Percentiles rank a stretch among this genome's conserved stretches.
Evolutionary conservation across 768 basidiomycete genomes (phyloP).

Genomic region (Hebeloma cylindrosporum): DNA sequence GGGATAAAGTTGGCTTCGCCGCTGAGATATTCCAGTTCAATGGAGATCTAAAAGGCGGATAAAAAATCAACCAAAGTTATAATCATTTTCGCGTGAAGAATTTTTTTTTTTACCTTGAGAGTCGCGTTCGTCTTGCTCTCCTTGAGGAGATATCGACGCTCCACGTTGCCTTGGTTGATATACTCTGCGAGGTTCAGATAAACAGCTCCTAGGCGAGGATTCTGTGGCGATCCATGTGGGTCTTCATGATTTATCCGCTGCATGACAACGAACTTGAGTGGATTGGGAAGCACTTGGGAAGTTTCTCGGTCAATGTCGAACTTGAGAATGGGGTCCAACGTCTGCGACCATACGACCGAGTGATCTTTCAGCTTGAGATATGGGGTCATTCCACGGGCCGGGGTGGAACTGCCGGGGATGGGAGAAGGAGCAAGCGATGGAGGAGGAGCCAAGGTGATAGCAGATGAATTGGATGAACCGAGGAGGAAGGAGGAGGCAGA

Average conservation of each 20-base stretch:
- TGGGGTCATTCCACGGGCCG: slow-evolving; percentile 59
- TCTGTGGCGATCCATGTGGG: slow-evolving; percentile 48
- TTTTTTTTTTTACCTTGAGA: slow-evolving; percentile 50
- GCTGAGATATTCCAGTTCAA: slow-evolving; percentile 51
- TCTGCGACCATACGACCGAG: slow-evolving; percentile 59
- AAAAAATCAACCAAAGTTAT: no score
- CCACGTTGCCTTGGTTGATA: slow-evolving; percentile 56
- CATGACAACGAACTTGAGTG: slow-evolving; percentile 66
- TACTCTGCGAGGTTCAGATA: slow-evolving; percentile 78
- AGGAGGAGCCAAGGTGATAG: slow-evolving; percentile 10
- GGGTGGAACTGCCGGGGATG: slow-evolving; percentile 23
- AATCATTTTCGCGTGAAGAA: no score
- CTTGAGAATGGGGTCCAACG: slow-evolving; percentile 56
- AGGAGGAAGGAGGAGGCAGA: slow-evolving; percentile 9
- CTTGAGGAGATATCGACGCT: slow-evolving; percentile 63
- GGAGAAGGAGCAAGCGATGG: slow-evolving; percentile 6
- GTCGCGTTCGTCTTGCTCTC: slow-evolving; percentile 81
- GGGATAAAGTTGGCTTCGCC: slow-evolving; percentile 58
- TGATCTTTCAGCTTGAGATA: slow-evolving; percentile 65
- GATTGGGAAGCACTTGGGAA: slow-evolving; percentile 52
- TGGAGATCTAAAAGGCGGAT: slow-evolving; percentile 13
- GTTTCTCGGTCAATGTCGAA: slow-evolving; percentile 56
- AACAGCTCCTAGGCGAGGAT: slow-evolving; percentile 63
- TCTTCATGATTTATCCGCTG: slow-evolving; percentile 61
- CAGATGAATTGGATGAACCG: slow-evolving; percentile 13